Evolutionary conservation across 768 basidiomycete species (phyloP).

Genomic region (Tulasnella sp.): DNA sequence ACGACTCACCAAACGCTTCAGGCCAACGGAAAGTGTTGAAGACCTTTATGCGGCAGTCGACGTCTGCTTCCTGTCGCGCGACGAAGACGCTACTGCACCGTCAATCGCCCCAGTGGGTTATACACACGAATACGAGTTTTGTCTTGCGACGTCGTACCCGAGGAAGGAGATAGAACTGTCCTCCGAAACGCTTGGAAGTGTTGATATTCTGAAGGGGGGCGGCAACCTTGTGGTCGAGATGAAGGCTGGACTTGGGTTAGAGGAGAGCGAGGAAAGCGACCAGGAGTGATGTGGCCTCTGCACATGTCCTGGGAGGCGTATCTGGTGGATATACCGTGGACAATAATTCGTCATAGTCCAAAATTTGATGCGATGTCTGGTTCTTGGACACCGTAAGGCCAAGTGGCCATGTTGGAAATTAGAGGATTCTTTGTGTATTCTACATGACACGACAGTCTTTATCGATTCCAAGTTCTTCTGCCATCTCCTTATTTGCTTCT

Average conservation of each 20-base stretch:
- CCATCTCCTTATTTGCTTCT: constrained; percentile 64
- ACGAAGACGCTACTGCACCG: constrained; percentile 35
- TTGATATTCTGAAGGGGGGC: constrained; percentile 26
- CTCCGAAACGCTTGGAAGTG: constrained; percentile 22
- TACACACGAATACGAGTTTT: constrained; percentile 59
- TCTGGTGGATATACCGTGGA: background rate
- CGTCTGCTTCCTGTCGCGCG: constrained; percentile 40
- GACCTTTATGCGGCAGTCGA: constrained; percentile 70
- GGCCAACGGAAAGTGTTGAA: constrained; percentile 43
- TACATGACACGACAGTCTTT: constrained; percentile 11
- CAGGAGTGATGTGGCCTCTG: background rate
- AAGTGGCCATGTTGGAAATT: background rate
- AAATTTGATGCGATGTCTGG: background rate
- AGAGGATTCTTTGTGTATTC: background rate
- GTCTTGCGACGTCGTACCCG: constrained; percentile 61
- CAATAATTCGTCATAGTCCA: background rate
- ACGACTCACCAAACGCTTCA: constrained; percentile 53
- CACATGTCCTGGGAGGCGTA: no score
- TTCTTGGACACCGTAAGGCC: background rate
- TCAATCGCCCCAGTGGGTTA: constrained; percentile 35
- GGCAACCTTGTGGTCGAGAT: constrained; percentile 51
- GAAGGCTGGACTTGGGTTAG: background rate
- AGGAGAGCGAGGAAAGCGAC: background rate
- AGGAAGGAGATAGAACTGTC: constrained; percentile 37
- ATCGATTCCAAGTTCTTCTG: constrained; percentile 52